Percentiles rank a stretch among this genome's conserved stretches.
These are phyloP conservation scores for Elsinoe fawcettii DNA, from an alignment of 2,329 filamentous ascomycete species.

Conservation along the genomic window DNA sequence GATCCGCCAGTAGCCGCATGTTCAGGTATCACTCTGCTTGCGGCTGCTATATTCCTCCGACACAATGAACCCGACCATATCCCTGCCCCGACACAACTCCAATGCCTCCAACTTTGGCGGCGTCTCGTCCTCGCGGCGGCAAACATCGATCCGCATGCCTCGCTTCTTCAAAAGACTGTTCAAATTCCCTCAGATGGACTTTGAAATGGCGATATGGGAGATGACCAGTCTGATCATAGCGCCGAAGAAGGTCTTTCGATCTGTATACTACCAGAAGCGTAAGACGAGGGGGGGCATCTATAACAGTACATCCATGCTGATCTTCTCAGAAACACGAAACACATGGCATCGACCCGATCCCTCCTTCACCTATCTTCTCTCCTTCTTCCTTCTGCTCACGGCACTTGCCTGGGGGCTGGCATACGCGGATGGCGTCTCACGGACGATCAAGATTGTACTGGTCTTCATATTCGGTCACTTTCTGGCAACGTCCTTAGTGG, in stretches of 20 bases:
- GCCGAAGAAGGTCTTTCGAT: slow-evolving; percentile 63
- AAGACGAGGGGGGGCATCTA: too few relatives aligned
- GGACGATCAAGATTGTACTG: slow-evolving; percentile 38
- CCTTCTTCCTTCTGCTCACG: slow-evolving; percentile 52
- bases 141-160: slow-evolving; percentile 50
- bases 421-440: slow-evolving; percentile 39
- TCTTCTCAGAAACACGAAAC: slow-evolving; percentile 52
- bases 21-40: neutral
- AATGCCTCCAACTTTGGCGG: slow-evolving; percentile 44
- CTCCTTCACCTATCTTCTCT: slow-evolving; percentile 62
- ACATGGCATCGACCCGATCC: slow-evolving; percentile 63
- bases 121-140: slow-evolving; percentile 34
- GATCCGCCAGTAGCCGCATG: neutral
- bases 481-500: slow-evolving; percentile 50
- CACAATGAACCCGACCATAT: slow-evolving; percentile 53
- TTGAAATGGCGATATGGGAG: slow-evolving; percentile 66
- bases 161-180: slow-evolving; percentile 62
- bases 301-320: slow-evolving; percentile 7
- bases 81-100: slow-evolving; percentile 51
- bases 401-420: slow-evolving; percentile 53
- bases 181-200: slow-evolving; percentile 68
- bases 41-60: neutral
- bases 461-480: slow-evolving; percentile 53
- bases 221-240: slow-evolving; percentile 61
- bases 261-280: slow-evolving; percentile 61